phyloP scores from a whole-genome alignment of 495 filamentous ascomycete genomes.

The Rostrohypoxylon terebratum region DNA sequence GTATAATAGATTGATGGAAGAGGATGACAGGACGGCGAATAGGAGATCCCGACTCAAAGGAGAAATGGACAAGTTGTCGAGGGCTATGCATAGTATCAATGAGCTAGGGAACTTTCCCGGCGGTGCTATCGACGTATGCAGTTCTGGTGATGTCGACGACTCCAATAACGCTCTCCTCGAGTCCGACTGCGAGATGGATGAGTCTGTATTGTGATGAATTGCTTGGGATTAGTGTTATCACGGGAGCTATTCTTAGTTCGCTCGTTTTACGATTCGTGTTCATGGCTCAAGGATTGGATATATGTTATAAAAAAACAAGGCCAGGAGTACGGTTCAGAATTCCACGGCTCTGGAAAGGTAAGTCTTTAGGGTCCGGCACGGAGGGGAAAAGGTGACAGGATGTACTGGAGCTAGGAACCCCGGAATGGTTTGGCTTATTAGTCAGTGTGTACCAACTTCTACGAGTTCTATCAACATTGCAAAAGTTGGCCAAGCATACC shows the following conservation, averaged over 20 bases:
- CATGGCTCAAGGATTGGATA: not conserved
- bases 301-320: not conserved
- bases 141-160: not conserved
- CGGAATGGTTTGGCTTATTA: slow-evolving; percentile 1
- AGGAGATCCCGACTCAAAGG: slow-evolving; percentile 49
- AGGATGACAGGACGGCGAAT: slow-evolving; percentile 54
- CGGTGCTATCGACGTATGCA: not conserved
- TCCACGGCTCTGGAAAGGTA: not conserved
- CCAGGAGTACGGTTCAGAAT: slow-evolving; percentile 4
- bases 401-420: not conserved
- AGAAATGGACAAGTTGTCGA: slow-evolving; percentile 55
- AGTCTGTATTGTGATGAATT: slow-evolving; percentile 10
- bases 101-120: slow-evolving; percentile 37
- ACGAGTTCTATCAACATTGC: too few species aligned
- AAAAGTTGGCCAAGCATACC: too few species aligned
- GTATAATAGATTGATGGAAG: slow-evolving; percentile 58
- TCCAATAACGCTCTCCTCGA: slow-evolving; percentile 5
- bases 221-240: not conserved
- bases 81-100: slow-evolving; percentile 58
- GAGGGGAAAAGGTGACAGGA: not conserved
- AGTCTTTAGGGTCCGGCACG: not conserved
- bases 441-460: slow-evolving; percentile 17
- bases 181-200: slow-evolving; percentile 41
- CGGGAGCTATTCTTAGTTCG: not conserved
- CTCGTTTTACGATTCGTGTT: not conserved